phyloP scores from a whole-genome alignment of 768 basidiomycete species.

The Cyclocybe aegerita region DNA sequence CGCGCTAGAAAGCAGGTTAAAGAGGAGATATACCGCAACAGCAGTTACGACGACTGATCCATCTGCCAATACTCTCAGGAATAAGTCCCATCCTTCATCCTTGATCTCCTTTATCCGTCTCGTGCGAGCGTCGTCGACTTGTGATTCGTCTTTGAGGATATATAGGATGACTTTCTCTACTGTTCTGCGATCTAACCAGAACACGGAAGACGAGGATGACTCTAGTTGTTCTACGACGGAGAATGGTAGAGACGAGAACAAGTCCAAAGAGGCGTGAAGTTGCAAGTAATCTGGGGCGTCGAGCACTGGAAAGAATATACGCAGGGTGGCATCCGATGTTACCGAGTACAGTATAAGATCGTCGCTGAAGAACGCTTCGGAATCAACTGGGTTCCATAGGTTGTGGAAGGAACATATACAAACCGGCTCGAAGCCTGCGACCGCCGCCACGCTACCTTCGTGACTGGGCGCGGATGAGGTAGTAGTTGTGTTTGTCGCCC shows the following conservation, averaged over 20 bases:
- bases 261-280: constrained; percentile 77
- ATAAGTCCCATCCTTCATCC: constrained; percentile 78
- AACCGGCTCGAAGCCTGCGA: constrained; percentile 67
- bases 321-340: constrained; percentile 77
- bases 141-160: constrained; percentile 32
- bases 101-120: constrained; percentile 59
- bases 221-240: constrained; percentile 30
- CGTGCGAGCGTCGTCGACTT: constrained; percentile 44
- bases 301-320: constrained; percentile 85
- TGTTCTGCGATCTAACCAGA: constrained; percentile 69
- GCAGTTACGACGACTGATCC: constrained; percentile 75
- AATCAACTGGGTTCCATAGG: background rate
- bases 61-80: constrained; percentile 68
- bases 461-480: constrained; percentile 71
- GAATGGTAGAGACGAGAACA: constrained; percentile 57
- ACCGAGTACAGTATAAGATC: constrained; percentile 82
- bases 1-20: background rate
- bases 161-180: constrained; percentile 47
- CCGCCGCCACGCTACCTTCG: constrained; percentile 71
- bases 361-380: constrained; percentile 42
- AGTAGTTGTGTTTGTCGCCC: constrained; percentile 68
- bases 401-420: constrained; percentile 7
- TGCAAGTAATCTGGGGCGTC: constrained; percentile 85
- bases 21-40: constrained; percentile 55
- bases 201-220: constrained; percentile 47